These are phyloP conservation scores for Nyctanthes arbortristis DNA, from an alignment of 257 asterid genomes.

Conservation along the genomic window DNA sequence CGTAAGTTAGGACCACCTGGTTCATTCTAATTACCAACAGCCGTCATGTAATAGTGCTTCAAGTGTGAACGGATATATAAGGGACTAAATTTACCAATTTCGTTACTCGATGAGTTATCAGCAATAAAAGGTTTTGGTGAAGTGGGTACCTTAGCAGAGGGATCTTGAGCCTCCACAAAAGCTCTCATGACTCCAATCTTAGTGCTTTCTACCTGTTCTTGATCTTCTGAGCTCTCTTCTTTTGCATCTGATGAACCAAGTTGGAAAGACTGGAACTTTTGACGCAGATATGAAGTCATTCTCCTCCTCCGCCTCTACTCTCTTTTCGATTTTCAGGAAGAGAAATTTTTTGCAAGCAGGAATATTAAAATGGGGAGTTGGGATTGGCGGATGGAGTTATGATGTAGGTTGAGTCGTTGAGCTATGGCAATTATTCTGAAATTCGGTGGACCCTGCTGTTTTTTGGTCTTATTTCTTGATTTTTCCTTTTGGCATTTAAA, in stretches of 20 bases:
- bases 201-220: conserved; percentile 35
- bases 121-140: conserved; percentile 15
- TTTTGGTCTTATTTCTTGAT: too few species aligned
- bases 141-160: conserved; percentile 45
- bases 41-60: too few species aligned
- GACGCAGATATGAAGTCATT: conserved; percentile 74
- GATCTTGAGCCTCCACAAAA: conserved; percentile 37
- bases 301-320: background rate
- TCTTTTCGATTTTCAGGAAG: too few species aligned
- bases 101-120: too few species aligned
- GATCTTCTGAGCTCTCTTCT: conserved; percentile 6
- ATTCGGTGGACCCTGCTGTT: background rate
- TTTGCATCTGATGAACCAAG: conserved; percentile 31
- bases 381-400: background rate
- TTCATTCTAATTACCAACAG: too few species aligned
- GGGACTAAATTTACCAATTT: too few species aligned
- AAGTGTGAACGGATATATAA: too few species aligned
- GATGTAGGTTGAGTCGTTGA: too few species aligned
- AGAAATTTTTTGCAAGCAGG: too few species aligned
- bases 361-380: background rate
- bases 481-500: background rate
- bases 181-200: conserved; percentile 39
- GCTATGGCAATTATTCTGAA: too few species aligned
- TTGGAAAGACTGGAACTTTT: conserved; percentile 48
- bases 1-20: too few species aligned